These are phyloP conservation scores for Helianthus tuberosus DNA, from an alignment of 129 eudicot genomes.

Conservation along the genomic window DNA sequence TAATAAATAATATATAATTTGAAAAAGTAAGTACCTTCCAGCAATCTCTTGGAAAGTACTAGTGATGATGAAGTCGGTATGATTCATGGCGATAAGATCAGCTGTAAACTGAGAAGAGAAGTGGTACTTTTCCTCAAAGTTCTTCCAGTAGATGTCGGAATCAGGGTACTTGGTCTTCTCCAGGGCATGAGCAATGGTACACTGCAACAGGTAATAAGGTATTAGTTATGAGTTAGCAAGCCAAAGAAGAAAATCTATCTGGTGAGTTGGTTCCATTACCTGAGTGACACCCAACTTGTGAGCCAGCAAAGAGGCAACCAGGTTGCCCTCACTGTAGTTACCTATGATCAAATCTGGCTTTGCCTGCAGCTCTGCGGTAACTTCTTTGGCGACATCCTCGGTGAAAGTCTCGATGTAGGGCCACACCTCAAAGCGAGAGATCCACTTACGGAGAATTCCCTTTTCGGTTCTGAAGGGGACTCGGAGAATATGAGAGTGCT, in stretches of 20 bases:
- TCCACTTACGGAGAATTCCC: slow-evolving; percentile 95
- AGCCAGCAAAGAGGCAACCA: slow-evolving; percentile 89
- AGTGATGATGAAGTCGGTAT: slow-evolving; percentile 92
- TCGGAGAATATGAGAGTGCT: slow-evolving; percentile 85
- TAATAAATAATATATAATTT: neutral
- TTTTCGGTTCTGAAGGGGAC: slow-evolving; percentile 96
- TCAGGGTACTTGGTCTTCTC: slow-evolving; percentile 95
- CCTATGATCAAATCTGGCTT: slow-evolving; percentile 94
- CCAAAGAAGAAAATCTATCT: neutral
- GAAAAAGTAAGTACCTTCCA: slow-evolving; percentile 54
- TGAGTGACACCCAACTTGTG: slow-evolving; percentile 93
- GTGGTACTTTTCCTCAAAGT: slow-evolving; percentile 83
- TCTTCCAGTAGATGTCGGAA: slow-evolving; percentile 86
- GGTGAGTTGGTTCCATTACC: slow-evolving; percentile 33
- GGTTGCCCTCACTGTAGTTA: slow-evolving; percentile 92
- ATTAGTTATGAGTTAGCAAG: neutral
- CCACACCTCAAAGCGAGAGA: slow-evolving; percentile 99
- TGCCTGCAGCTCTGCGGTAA: slow-evolving; percentile 71
- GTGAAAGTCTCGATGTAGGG: slow-evolving; percentile 98
- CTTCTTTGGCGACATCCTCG: slow-evolving; percentile 91
- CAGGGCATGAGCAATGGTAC: slow-evolving; percentile 95
- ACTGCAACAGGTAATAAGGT: slow-evolving; percentile 32
- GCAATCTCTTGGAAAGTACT: slow-evolving; percentile 98
- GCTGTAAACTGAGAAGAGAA: slow-evolving; percentile 93
- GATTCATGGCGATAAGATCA: slow-evolving; percentile 92